These are phyloP conservation scores for Phlyctochytrium bullatum DNA, from an alignment of 192 early-diverging fungal genomes.

Conservation along the genomic window DNA sequence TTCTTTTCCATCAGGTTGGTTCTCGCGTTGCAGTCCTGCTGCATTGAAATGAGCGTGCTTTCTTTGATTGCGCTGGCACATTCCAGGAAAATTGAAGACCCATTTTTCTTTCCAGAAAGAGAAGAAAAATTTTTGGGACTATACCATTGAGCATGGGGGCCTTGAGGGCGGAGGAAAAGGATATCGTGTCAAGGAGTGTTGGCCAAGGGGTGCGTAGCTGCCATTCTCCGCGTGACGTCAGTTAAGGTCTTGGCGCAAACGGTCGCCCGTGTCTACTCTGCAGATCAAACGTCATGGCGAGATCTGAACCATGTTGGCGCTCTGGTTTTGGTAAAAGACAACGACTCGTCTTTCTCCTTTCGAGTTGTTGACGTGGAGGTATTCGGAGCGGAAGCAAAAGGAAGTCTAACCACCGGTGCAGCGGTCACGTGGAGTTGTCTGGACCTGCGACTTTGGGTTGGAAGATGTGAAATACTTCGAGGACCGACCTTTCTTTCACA, in stretches of 20 bases:
- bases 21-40: too few species aligned
- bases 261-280: conserved; percentile 42
- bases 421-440: conserved; percentile 12
- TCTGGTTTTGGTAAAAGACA: conserved; percentile 23
- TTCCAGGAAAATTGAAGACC: too few species aligned
- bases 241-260: conserved; percentile 32
- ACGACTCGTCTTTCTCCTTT: conserved; percentile 17
- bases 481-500: conserved; percentile 49
- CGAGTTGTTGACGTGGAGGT: conserved; percentile 41
- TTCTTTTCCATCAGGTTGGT: too few species aligned
- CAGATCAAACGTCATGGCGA: conserved; percentile 27
- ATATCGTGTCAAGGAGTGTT: not conserved
- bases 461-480: conserved; percentile 40
- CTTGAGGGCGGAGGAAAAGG: too few species aligned
- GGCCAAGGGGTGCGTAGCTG: not conserved
- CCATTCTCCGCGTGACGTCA: not conserved
- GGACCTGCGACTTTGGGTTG: conserved; percentile 12
- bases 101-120: too few species aligned
- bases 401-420: not conserved
- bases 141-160: too few species aligned
- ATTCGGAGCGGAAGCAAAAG: not conserved
- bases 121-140: too few species aligned
- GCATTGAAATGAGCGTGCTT: too few species aligned
- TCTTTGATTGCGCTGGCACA: too few species aligned
- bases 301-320: conserved; percentile 37